Evolutionary conservation across 2,329 filamentous ascomycete species (phyloP), one percentile per base, ranked within the genome.

Genomic region (Microsporum ferrugineum): DNA sequence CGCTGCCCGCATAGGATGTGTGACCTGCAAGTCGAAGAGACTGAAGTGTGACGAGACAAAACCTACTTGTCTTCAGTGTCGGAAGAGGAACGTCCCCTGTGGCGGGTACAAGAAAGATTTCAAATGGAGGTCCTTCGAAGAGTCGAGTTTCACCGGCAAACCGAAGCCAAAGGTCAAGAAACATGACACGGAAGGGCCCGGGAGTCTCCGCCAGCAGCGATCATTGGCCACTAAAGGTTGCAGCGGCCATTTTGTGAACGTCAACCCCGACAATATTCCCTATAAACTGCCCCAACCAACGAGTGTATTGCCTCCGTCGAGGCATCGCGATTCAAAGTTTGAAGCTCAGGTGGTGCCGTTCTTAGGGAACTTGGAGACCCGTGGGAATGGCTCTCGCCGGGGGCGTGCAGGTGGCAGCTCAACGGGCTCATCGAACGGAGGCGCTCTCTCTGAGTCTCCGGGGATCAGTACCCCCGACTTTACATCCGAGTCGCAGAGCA

Each of bases 101-200:
- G 86, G 85, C 62, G 86, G 86, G 39, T 89, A 88, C 73, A 87
- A 84, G 71, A 89, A 87, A 71, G 84, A 87, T 71, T 88, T 88
- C 75, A 88, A 88, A 77, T 89, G 86, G 86, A 78, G 84, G 59
- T 80, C 84, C 0, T 88, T 88, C 66, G 84, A 86, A 68, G 85
- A 88, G 65, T 79, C 82, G 55, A 84, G 75, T 60, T 78, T 84
- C 64, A 73, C 69, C 8, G 67, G 69, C 36, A 76, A 72, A 43
- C 64, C 71, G 29, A 63, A 66, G 33, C 61, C 66, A 12, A 81
- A 78, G 66, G 63, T 73, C 45, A 81, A 77, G 69, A 81, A 79
- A 73, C 71, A 77, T 77, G 66, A 45, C 14, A 10, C 23, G 1
- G 51, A 36, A 36, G 51, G n/a, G 17, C 43, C 6, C 23, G 51